These are phyloP conservation scores for Blastobotrys terrestris DNA, from an alignment of 805 yeast species.

Conservation along the genomic window DNA sequence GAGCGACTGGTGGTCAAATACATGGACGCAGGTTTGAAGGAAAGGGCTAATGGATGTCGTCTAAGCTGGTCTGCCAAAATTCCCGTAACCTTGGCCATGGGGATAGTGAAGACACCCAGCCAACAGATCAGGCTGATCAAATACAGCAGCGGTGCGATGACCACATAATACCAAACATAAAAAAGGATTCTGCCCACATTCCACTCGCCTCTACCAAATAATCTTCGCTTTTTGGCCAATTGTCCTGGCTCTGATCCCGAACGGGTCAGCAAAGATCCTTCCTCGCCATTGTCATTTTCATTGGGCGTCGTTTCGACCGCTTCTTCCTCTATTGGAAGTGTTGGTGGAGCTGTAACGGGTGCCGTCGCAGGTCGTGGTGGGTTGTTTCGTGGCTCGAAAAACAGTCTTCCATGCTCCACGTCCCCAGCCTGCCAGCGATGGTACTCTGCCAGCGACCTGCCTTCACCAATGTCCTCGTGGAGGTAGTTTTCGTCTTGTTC, in stretches of 20 bases:
- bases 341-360: conserved; percentile 13
- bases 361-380: conserved; percentile 19
- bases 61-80: conserved; percentile 71
- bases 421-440: conserved; percentile 75
- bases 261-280: background rate
- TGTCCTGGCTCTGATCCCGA: background rate
- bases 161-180: conserved; percentile 59
- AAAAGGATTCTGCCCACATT: conserved; percentile 73
- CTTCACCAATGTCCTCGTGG: conserved; percentile 83
- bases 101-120: conserved; percentile 83
- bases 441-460: conserved; percentile 77
- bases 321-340: conserved; percentile 1
- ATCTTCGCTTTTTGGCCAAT: conserved; percentile 34
- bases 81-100: conserved; percentile 77
- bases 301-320: background rate
- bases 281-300: background rate
- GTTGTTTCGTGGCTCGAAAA: conserved; percentile 56
- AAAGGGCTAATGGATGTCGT: conserved; percentile 85
- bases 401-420: conserved; percentile 68
- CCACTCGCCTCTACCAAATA: conserved; percentile 93
- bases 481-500: conserved; percentile 73
- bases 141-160: conserved; percentile 62
- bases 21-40: conserved; percentile 48
- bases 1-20: conserved; percentile 31
- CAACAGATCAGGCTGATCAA: conserved; percentile 59